Evolutionary conservation across 345 rosid genomes (phyloP).

Genomic region (Pseudoturritis turrita): DNA sequence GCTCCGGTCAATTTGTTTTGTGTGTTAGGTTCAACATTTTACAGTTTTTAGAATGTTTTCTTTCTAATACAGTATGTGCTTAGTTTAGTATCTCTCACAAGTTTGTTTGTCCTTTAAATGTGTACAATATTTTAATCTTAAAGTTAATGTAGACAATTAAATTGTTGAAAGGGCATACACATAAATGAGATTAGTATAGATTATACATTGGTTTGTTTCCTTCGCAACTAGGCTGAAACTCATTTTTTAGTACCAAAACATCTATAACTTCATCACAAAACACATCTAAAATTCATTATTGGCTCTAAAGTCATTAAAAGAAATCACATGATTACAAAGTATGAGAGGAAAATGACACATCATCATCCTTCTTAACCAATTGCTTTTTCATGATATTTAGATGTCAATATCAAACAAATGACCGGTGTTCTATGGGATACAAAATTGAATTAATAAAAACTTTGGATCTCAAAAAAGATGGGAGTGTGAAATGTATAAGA

Average conservation of each 20-base stretch:
- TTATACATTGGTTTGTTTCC: not conserved
- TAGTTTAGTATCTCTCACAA: too few species aligned
- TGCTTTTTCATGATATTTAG: slow-evolving; percentile 26
- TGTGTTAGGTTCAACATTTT: not conserved
- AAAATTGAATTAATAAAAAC: not conserved
- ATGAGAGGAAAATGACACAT: slow-evolving; percentile 28
- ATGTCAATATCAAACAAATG: slow-evolving; percentile 27
- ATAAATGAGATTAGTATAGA: slow-evolving; percentile 16
- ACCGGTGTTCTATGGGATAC: not conserved
- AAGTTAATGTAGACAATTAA: not conserved
- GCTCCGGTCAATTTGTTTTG: not conserved
- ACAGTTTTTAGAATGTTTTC: not conserved
- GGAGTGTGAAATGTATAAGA: not conserved
- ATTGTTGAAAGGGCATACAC: not conserved
- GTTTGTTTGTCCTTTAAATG: not conserved
- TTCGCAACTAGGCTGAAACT: slow-evolving; percentile 11
- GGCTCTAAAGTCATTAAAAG: not conserved
- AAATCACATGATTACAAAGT: slow-evolving; percentile 8
- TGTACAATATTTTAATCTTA: not conserved
- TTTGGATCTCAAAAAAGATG: slow-evolving; percentile 17
- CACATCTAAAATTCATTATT: not conserved
- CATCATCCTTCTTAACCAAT: slow-evolving; percentile 10
- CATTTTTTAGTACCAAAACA: slow-evolving; percentile 3
- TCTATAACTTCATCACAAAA: not conserved
- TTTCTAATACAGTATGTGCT: too few species aligned